Conservation (phyloP, 1,284 basidiomycete species). For the Leccinum holopus region DNA sequence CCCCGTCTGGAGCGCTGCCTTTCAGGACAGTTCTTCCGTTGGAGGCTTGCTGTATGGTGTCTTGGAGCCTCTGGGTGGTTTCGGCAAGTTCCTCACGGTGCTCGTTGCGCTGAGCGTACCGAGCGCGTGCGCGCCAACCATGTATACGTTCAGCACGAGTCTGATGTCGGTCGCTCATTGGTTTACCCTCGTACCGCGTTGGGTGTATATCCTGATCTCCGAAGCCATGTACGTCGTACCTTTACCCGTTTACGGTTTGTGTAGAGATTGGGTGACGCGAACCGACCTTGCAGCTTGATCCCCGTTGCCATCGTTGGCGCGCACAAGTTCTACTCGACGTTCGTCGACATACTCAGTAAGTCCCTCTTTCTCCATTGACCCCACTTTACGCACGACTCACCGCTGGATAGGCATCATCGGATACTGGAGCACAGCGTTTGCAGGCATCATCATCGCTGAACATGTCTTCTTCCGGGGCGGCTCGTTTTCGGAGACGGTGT, state of each 20-base stretch:
- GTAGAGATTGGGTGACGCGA: not conserved
- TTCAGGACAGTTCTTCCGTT: constrained; percentile 52
- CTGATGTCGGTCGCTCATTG: constrained; percentile 59
- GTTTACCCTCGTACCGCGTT: constrained; percentile 64
- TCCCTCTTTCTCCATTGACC: not conserved
- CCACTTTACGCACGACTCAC: constrained; percentile 1
- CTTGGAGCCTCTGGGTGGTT: constrained; percentile 49
- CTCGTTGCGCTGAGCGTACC: constrained; percentile 49
- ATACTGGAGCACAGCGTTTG: constrained; percentile 60
- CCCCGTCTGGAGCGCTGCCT: constrained; percentile 56
- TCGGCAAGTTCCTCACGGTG: constrained; percentile 54
- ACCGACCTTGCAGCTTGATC: constrained; percentile 42
- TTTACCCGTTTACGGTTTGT: constrained; percentile 1
- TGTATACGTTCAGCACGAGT: constrained; percentile 76
- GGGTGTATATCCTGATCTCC: constrained; percentile 68
- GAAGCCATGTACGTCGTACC: constrained; percentile 58
- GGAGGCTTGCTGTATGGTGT: constrained; percentile 61
- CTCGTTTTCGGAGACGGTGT: constrained; percentile 31
- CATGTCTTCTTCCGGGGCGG: constrained; percentile 54
- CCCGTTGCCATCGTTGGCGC: constrained; percentile 61
- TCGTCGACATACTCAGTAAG: constrained; percentile 55
- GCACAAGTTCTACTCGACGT: constrained; percentile 55
- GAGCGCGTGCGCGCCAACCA: constrained; percentile 63
- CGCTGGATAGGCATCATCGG: constrained; percentile 46
- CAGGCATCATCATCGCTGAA: constrained; percentile 53